phyloP scores from a whole-genome alignment of 2,329 filamentous ascomycete genomes.

The Aspergillus hortae region DNA sequence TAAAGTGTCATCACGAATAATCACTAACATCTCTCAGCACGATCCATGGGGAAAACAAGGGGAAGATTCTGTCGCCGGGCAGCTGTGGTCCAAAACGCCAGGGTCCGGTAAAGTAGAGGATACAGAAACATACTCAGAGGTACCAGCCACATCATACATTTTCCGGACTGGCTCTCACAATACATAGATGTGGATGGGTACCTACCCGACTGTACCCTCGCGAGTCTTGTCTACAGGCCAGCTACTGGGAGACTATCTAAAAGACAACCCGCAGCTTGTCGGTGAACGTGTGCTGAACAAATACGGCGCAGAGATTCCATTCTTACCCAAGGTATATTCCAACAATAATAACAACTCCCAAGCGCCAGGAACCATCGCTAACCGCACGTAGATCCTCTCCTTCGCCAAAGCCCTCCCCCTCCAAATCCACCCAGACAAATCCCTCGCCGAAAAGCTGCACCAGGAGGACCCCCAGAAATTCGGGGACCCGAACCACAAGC shows the following conservation, averaged over 20 bases:
- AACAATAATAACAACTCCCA: neutral
- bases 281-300: conserved; percentile 60
- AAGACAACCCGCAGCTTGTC: conserved; percentile 61
- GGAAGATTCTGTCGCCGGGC: conserved; percentile 61
- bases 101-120: conserved; percentile 63
- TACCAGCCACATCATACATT: conserved; percentile 18
- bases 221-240: conserved; percentile 61
- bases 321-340: conserved; percentile 61
- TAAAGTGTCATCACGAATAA: conserved; percentile 52
- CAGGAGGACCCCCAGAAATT: conserved; percentile 62
- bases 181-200: conserved; percentile 67
- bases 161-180: neutral
- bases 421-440: conserved; percentile 71
- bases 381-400: conserved; percentile 57
- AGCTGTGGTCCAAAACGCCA: conserved; percentile 62
- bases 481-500: conserved; percentile 72
- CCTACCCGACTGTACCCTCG: conserved; percentile 68
- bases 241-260: conserved; percentile 61
- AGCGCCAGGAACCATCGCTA: neutral
- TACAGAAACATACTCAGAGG: conserved; percentile 60
- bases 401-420: conserved; percentile 72
- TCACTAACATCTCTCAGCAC: conserved; percentile 38
- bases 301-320: conserved; percentile 65
- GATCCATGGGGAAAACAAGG: conserved; percentile 72
- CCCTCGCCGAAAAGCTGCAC: conserved; percentile 62